Evolutionary conservation across 805 yeast genomes (phyloP).

Genomic region (Sugiyamaella mastotermitis): DNA sequence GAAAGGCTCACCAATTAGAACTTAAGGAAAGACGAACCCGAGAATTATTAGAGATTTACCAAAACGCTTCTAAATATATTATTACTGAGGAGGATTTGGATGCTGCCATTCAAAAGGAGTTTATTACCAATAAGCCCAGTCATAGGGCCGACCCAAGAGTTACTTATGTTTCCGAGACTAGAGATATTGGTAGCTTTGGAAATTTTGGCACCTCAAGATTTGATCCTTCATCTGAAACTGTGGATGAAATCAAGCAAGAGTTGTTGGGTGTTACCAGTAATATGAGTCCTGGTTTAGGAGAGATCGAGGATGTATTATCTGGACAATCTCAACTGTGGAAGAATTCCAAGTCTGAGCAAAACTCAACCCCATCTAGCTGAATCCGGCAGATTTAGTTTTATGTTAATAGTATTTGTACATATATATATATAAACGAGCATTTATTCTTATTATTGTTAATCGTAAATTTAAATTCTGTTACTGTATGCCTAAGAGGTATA

Average conservation of each 20-base stretch:
- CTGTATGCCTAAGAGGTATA: no score
- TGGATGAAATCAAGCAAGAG: constrained; percentile 10
- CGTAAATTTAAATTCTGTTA: no score
- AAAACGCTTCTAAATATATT: constrained; percentile 61
- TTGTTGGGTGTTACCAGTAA: constrained; percentile 22
- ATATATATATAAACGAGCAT: no score
- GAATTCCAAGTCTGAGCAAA: no score
- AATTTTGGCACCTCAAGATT: neutral
- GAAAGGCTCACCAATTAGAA: constrained; percentile 48
- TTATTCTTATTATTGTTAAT: no score
- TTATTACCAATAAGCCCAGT: constrained; percentile 24
- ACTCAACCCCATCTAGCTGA: no score
- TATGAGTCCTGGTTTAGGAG: constrained; percentile 26
- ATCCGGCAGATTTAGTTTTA: no score
- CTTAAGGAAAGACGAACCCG: constrained; percentile 49
- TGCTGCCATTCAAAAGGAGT: constrained; percentile 51
- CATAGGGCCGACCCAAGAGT: constrained; percentile 7
- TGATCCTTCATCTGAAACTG: constrained; percentile 1
- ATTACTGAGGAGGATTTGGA: constrained; percentile 64
- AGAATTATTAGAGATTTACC: constrained; percentile 62
- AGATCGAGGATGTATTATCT: constrained; percentile 23
- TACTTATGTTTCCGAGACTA: constrained; percentile 4
- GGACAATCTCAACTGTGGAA: constrained; percentile 1
- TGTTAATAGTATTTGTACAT: no score
- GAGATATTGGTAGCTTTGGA: constrained; percentile 1